Conservation (phyloP, 108 stramenopile species). For the Pseudonitzschia pungens region DNA sequence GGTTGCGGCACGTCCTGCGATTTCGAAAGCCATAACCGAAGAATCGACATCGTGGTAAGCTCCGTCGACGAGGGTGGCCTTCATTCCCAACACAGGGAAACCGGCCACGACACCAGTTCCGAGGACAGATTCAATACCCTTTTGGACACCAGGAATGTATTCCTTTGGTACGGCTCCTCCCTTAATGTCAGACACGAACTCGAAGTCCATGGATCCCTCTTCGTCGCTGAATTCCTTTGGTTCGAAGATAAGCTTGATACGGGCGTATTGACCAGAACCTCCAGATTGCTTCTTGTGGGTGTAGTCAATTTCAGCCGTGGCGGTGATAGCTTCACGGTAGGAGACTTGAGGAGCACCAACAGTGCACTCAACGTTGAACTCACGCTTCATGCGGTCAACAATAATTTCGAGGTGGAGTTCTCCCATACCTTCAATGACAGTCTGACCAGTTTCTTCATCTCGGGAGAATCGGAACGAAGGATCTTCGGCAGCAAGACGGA, state of each 20-base stretch:
- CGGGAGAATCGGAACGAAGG: slow-evolving; percentile 94
- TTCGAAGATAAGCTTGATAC: slow-evolving; percentile 93
- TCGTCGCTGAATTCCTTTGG: slow-evolving; percentile 89
- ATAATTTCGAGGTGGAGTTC: slow-evolving; percentile 99
- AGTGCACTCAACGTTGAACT: slow-evolving; percentile 95
- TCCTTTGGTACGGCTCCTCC: slow-evolving; percentile 97
- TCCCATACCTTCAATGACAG: slow-evolving; percentile 99
- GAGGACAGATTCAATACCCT: slow-evolving; percentile 96
- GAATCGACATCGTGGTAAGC: slow-evolving; percentile 92
- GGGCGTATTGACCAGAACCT: slow-evolving; percentile 96
- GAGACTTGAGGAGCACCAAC: slow-evolving; percentile 92
- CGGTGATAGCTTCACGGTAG: slow-evolving; percentile 97
- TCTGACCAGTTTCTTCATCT: slow-evolving; percentile 98
- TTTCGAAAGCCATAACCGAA: slow-evolving; percentile 90
- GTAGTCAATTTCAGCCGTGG: slow-evolving; percentile 93
- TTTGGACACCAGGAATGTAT: slow-evolving; percentile 97
- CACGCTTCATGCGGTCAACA: slow-evolving; percentile 98
- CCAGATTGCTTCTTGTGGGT: slow-evolving; percentile 99
- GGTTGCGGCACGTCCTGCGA: slow-evolving; percentile 91
- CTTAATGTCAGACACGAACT: slow-evolving; percentile 95
- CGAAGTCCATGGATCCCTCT: slow-evolving; percentile 90
- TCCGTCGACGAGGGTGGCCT: slow-evolving; percentile 88
- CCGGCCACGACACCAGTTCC: slow-evolving; percentile 92
- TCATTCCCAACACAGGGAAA: slow-evolving; percentile 96
- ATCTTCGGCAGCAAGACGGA: slow-evolving; percentile 95